These are phyloP conservation scores for Phytophthora sojae DNA, from an alignment of 352 stramenopile genomes.

Conservation along the genomic window DNA sequence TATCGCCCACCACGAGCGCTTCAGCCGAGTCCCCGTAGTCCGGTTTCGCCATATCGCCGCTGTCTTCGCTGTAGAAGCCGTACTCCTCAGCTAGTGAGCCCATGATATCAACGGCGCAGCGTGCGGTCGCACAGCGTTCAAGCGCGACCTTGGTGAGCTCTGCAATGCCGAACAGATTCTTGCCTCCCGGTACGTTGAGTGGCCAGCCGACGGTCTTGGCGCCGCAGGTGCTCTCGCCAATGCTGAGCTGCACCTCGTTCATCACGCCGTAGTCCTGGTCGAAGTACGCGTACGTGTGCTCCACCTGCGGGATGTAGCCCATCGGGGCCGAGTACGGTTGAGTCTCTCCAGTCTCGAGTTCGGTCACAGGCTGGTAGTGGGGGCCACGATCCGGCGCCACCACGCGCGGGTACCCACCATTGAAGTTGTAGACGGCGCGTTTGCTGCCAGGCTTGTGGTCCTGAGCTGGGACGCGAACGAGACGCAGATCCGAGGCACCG, in stretches of 20 bases:
- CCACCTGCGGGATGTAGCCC: conserved; percentile 91
- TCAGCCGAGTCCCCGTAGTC: conserved; percentile 84
- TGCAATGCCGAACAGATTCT: conserved; percentile 91
- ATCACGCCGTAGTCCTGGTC: conserved; percentile 96
- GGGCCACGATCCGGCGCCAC: conserved; percentile 73
- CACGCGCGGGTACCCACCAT: conserved; percentile 76
- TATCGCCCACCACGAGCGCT: conserved; percentile 88
- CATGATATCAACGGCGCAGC: conserved; percentile 91
- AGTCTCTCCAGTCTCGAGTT: conserved; percentile 15
- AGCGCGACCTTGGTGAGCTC: conserved; percentile 93
- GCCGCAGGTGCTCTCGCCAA: conserved; percentile 95
- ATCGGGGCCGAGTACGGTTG: conserved; percentile 63
- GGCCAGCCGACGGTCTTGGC: conserved; percentile 84
- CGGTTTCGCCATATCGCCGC: conserved; percentile 61
- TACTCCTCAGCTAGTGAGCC: conserved; percentile 91
- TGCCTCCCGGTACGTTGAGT: conserved; percentile 62
- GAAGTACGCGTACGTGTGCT: conserved; percentile 93
- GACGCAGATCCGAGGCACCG: conserved; percentile 87
- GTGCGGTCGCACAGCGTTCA: conserved; percentile 86
- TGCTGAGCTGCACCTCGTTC: conserved; percentile 95
- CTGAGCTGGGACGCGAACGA: conserved; percentile 91
- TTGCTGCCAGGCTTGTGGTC: conserved; percentile 54
- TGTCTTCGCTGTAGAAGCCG: conserved; percentile 95
- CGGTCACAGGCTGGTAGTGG: conserved; percentile 59
- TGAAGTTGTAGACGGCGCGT: conserved; percentile 77